phyloP scores from a whole-genome alignment of 169 alveolate species.

The Eimeria falciformis region DNA sequence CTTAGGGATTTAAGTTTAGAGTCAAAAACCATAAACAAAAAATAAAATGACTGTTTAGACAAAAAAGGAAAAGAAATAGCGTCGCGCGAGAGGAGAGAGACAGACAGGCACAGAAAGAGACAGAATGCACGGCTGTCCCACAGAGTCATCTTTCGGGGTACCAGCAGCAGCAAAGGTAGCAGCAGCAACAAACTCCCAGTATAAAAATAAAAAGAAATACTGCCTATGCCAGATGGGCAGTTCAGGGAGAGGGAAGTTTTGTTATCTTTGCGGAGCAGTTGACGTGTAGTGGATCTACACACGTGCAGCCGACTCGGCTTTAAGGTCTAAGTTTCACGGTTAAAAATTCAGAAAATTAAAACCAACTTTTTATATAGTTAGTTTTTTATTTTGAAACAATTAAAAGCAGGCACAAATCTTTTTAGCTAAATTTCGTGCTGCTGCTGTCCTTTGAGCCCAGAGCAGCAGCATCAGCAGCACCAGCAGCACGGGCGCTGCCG shows the following conservation, averaged over 20 bases:
- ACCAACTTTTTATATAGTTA: neutral
- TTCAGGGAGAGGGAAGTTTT: neutral
- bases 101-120: too few species aligned
- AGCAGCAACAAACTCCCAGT: neutral
- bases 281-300: neutral
- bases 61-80: too few species aligned
- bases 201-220: neutral
- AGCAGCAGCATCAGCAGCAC: slow-evolving; percentile 41
- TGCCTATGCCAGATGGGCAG: neutral
- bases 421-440: neutral
- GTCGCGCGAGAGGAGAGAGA: too few species aligned
- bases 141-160: slow-evolving; percentile 29
- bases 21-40: too few species aligned
- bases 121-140: neutral
- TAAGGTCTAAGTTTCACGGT: slow-evolving; percentile 29
- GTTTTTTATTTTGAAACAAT: neutral
- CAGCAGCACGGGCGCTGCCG: slow-evolving; percentile 18
- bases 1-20: too few species aligned
- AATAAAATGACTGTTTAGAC: too few species aligned
- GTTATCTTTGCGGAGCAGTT: neutral
- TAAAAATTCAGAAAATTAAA: neutral
- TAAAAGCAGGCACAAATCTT: neutral
- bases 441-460: neutral
- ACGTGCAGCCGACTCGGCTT: slow-evolving; percentile 23
- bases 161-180: slow-evolving; percentile 29